phyloP scores from a whole-genome alignment of 2,329 filamentous ascomycete species.

The Parasarocladium wereldwijsianum region DNA sequence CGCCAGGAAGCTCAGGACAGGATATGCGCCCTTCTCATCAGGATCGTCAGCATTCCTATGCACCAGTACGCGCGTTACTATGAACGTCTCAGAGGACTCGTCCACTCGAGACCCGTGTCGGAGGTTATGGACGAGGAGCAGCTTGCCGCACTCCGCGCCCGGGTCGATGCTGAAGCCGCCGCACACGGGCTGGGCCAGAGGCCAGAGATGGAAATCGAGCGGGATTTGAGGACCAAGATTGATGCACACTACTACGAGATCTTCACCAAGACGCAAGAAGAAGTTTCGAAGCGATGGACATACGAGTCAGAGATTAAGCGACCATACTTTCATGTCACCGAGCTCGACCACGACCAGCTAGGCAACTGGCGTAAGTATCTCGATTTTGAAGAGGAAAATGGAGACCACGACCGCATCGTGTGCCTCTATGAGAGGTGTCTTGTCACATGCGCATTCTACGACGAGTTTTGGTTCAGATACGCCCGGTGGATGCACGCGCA shows the following conservation, averaged over 20 bases:
- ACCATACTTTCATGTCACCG: constrained; percentile 91
- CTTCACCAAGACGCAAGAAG: constrained; percentile 68
- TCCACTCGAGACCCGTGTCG: constrained; percentile 54
- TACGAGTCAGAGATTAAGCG: constrained; percentile 92
- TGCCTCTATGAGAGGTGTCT: constrained; percentile 91
- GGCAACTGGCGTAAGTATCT: constrained; percentile 92
- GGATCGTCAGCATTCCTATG: constrained; percentile 80
- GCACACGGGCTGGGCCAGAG: constrained; percentile 37
- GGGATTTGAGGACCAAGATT: constrained; percentile 65
- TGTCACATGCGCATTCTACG: constrained; percentile 85
- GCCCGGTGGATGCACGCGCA: constrained; percentile 84
- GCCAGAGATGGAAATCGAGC: constrained; percentile 66
- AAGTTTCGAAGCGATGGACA: constrained; percentile 86
- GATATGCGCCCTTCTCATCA: constrained; percentile 70
- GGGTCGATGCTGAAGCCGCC: constrained; percentile 52
- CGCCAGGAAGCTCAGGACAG: constrained; percentile 71
- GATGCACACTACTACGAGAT: constrained; percentile 69
- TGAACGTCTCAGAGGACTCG: constrained; percentile 70
- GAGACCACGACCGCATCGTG: constrained; percentile 56
- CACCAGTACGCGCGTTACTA: constrained; percentile 94
- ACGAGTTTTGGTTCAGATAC: constrained; percentile 98
- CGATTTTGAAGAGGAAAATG: constrained; percentile 84
- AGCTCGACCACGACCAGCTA: constrained; percentile 74
- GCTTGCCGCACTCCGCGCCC: constrained; percentile 51
- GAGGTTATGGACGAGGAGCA: constrained; percentile 49